phyloP scores from a whole-genome alignment of 2,329 filamentous ascomycete species.

The Aspergillus carbonarius region DNA sequence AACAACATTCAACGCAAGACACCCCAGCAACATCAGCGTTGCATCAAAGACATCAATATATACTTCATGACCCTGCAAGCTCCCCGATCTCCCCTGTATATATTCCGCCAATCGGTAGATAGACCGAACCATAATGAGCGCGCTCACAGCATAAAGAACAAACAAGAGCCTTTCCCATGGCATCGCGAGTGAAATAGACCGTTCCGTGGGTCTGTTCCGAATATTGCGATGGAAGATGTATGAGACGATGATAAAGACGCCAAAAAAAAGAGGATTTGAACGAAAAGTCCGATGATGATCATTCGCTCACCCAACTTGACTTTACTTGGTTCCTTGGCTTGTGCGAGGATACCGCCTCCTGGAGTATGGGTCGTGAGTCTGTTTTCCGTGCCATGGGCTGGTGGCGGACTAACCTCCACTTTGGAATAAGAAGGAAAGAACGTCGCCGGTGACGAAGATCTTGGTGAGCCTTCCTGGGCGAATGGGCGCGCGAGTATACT shows the following conservation, averaged over 20 bases:
- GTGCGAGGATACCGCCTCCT: conserved; percentile 8
- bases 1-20: not conserved
- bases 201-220: not conserved
- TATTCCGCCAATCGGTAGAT: conserved; percentile 13
- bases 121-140: conserved; percentile 18
- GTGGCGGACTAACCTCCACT: not conserved
- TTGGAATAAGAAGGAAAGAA: conserved; percentile 9
- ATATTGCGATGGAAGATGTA: conserved; percentile 3
- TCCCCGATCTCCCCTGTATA: conserved; percentile 8
- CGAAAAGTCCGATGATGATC: conserved; percentile 9
- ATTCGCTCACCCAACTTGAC: conserved; percentile 6
- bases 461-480: conserved; percentile 3
- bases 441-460: conserved; percentile 9
- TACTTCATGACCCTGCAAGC: conserved; percentile 8
- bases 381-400: no score
- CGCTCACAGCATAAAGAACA: not conserved
- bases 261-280: conserved; percentile 16
- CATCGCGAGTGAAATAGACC: not conserved
- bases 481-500: not conserved
- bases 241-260: conserved; percentile 1
- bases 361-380: not conserved
- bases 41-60: conserved; percentile 19
- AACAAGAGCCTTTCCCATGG: not conserved
- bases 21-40: conserved; percentile 12
- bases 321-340: not conserved